Conservation (phyloP, 2,329 filamentous ascomycete species). For the Pseudonectria foliicola region DNA sequence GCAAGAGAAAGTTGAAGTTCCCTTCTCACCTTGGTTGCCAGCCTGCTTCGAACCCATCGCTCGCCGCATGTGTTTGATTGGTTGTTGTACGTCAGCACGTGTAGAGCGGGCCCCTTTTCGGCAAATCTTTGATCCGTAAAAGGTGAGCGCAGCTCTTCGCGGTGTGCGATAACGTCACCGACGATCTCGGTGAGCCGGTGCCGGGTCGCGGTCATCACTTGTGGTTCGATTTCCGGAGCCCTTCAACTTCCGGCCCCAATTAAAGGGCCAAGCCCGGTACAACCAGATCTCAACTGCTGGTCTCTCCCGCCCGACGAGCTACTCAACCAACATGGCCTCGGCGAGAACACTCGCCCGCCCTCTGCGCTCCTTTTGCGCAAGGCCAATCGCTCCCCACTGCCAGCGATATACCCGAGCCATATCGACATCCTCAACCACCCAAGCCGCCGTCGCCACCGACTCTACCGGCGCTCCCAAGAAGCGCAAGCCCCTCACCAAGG, state of each 20-base stretch:
- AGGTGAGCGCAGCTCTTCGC: slow-evolving; percentile 7
- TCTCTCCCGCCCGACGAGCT: neutral
- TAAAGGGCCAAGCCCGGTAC: slow-evolving; percentile 1
- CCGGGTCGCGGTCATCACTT: slow-evolving; percentile 11
- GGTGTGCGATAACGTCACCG: slow-evolving; percentile 9
- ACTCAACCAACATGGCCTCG: slow-evolving; percentile 12
- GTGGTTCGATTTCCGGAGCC: slow-evolving; percentile 17
- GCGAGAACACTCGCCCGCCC: slow-evolving; percentile 11
- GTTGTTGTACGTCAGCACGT: slow-evolving; percentile 21
- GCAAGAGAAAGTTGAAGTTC: slow-evolving; percentile 9
- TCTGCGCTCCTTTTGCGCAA: slow-evolving; percentile 10
- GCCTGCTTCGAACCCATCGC: slow-evolving; percentile 18
- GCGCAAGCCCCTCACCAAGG: slow-evolving; percentile 56
- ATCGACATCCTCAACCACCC: slow-evolving; percentile 13
- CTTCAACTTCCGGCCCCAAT: slow-evolving; percentile 5
- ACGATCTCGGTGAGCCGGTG: slow-evolving; percentile 4
- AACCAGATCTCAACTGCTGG: neutral
- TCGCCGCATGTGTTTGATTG: slow-evolving; percentile 15
- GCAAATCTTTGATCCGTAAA: slow-evolving; percentile 20
- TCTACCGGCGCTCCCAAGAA: slow-evolving; percentile 27
- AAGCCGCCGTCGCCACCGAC: slow-evolving; percentile 11
- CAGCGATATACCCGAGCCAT: slow-evolving; percentile 14
- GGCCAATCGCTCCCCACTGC: slow-evolving; percentile 8
- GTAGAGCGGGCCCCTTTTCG: slow-evolving; percentile 13
- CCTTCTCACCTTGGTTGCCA: slow-evolving; percentile 8